Conservation (phyloP, 192 early-diverging fungal species). For the Geranomyces variabilis region DNA sequence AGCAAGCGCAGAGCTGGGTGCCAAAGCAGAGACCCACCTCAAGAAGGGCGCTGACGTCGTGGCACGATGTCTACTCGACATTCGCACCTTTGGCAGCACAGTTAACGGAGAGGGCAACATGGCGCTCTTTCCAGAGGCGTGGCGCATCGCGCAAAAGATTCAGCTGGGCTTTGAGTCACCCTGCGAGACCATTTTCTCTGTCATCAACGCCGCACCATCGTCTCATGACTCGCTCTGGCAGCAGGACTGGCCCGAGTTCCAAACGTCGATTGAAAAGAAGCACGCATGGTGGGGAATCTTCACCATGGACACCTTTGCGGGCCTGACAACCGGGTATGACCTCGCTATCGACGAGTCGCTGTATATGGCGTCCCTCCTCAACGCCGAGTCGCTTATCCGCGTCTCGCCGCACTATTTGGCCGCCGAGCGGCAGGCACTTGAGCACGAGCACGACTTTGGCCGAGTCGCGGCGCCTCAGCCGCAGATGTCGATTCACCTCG, state of each 20-base stretch:
- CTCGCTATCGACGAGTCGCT: constrained; percentile 10
- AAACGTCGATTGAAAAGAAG: neutral
- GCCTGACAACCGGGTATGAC: constrained; percentile 15
- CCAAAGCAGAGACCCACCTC: neutral
- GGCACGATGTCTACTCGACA: constrained; percentile 16
- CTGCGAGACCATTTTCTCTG: neutral
- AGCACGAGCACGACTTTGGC: neutral
- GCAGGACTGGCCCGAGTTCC: neutral
- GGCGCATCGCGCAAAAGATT: constrained; percentile 18
- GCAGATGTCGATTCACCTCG: neutral
- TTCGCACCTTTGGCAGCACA: neutral
- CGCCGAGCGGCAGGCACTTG: neutral
- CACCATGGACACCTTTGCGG: constrained; percentile 12
- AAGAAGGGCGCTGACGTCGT: neutral
- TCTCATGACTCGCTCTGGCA: neutral
- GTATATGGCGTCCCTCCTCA: constrained; percentile 14
- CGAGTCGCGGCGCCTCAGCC: neutral
- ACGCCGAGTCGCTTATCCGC: constrained; percentile 1
- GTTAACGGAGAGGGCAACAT: neutral
- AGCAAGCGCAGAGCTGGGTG: neutral
- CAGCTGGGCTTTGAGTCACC: constrained; percentile 10
- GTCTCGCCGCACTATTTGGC: constrained; percentile 4
- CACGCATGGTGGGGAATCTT: constrained; percentile 19
- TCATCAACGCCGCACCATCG: neutral
- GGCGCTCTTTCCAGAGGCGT: constrained; percentile 11